phyloP scores from a whole-genome alignment of 1,284 basidiomycete genomes.

The Vanrija sp. region DNA sequence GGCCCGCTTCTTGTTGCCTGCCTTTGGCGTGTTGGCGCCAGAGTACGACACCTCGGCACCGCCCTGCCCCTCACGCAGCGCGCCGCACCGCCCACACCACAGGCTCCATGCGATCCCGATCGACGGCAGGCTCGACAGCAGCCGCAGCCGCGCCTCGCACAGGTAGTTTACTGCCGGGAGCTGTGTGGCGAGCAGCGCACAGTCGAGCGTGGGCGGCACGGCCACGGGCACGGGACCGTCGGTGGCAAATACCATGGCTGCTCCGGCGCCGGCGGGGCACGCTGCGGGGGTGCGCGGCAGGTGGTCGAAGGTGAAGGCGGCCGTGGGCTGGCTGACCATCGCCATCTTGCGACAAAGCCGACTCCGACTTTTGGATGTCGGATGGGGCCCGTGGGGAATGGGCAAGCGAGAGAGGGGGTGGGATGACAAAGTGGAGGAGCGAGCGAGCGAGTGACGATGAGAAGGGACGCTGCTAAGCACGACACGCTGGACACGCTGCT shows the following conservation, averaged over 20 bases:
- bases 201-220: constrained; percentile 13
- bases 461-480: no score
- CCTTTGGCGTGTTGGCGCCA: no score
- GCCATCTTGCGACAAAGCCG: constrained; percentile 3
- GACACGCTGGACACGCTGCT: no score
- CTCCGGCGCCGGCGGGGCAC: neutral
- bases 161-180: constrained; percentile 8
- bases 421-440: constrained; percentile 24
- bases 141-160: constrained; percentile 13
- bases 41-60: constrained; percentile 11
- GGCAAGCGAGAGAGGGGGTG: constrained; percentile 15
- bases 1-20: no score
- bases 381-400: no score
- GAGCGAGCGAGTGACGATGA: constrained; percentile 18
- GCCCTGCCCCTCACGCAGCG: constrained; percentile 28
- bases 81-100: constrained; percentile 26
- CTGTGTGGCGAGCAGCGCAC: constrained; percentile 1
- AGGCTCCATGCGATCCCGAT: constrained; percentile 30
- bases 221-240: neutral
- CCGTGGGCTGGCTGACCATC: constrained; percentile 8
- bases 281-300: neutral
- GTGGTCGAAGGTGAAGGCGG: neutral
- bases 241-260: neutral
- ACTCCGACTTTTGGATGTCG: no score
- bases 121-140: constrained; percentile 8